phyloP scores from a whole-genome alignment of 1,284 basidiomycete species.

The Cutaneotrichosporon cavernicola region DNA sequence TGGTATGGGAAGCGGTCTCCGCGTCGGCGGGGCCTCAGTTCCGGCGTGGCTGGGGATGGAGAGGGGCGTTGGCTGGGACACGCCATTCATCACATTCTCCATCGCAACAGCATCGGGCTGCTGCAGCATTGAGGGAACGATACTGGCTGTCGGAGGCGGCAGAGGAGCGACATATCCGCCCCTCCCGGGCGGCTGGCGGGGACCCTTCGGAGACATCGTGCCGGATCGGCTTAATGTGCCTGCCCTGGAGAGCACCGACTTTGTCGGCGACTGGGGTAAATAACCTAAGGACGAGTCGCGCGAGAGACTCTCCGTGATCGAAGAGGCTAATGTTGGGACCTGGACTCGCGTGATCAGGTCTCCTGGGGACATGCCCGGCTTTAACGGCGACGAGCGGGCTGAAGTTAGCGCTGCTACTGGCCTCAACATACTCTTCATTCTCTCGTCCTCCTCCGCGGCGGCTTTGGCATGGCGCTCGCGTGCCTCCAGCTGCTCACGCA shows the following conservation, averaged over 20 bases:
- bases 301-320: constrained; percentile 3
- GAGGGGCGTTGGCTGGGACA: not conserved
- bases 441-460: not conserved
- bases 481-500: constrained; percentile 27
- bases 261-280: constrained; percentile 16
- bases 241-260: not conserved
- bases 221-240: constrained; percentile 10
- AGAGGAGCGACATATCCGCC: constrained; percentile 20
- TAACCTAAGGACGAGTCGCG: constrained; percentile 18
- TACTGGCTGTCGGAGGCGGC: constrained; percentile 13
- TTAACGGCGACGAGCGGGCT: not conserved
- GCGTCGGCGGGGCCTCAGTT: not conserved
- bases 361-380: not conserved
- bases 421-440: not conserved
- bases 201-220: constrained; percentile 22
- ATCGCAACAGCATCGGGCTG: not conserved
- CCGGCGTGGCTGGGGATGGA: not conserved
- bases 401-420: not conserved
- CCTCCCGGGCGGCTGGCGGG: constrained; percentile 10
- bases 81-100: not conserved
- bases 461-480: constrained; percentile 16
- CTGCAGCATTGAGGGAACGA: not conserved
- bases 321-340: constrained; percentile 14
- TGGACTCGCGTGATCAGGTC: constrained; percentile 1
- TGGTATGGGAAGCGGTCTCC: constrained; percentile 5